These are phyloP conservation scores for Neodidymelliopsis sp. DNA, from an alignment of 2,329 filamentous ascomycete species.

Conservation along the genomic window DNA sequence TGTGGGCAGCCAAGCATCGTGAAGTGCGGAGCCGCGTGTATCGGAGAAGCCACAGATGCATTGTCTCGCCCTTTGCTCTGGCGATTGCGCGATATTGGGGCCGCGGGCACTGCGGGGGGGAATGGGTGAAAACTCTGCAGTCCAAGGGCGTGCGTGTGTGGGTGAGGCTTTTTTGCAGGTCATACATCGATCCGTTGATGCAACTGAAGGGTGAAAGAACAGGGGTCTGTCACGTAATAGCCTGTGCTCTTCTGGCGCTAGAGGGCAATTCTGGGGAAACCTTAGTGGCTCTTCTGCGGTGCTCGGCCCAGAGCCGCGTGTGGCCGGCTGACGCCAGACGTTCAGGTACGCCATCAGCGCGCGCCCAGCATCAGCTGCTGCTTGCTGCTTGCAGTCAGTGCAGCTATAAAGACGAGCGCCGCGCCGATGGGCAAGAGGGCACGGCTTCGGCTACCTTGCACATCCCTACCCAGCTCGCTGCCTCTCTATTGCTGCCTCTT, in stretches of 20 bases:
- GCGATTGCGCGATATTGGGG: conserved; percentile 22
- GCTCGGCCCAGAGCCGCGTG: conserved; percentile 13
- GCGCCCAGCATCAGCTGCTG: conserved; percentile 1
- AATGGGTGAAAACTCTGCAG: conserved; percentile 33
- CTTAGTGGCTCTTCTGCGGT: not conserved
- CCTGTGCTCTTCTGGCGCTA: too few species aligned
- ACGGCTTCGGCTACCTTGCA: conserved; percentile 8
- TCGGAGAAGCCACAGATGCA: too few species aligned
- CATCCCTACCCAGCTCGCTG: too few species aligned
- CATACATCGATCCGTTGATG: conserved; percentile 20
- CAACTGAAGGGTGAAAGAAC: too few species aligned
- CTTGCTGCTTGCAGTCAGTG: conserved; percentile 1
- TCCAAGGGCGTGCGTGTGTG: conserved; percentile 15
- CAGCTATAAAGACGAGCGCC: conserved; percentile 1
- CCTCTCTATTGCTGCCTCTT: too few species aligned
- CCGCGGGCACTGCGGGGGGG: conserved; percentile 19
- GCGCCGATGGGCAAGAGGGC: conserved; percentile 4
- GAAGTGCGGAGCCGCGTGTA: conserved; percentile 27
- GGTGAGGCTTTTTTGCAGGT: conserved; percentile 30
- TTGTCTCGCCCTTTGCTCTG: too few species aligned
- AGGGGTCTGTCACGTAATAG: too few species aligned
- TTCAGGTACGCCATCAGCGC: conserved; percentile 22
- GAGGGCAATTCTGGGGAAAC: conserved; percentile 26
- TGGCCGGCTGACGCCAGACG: conserved; percentile 13
- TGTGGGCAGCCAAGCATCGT: conserved; percentile 43